These are phyloP conservation scores for Rhodotorula toruloides DNA, from an alignment of 768 basidiomycete genomes.

Conservation along the genomic window DNA sequence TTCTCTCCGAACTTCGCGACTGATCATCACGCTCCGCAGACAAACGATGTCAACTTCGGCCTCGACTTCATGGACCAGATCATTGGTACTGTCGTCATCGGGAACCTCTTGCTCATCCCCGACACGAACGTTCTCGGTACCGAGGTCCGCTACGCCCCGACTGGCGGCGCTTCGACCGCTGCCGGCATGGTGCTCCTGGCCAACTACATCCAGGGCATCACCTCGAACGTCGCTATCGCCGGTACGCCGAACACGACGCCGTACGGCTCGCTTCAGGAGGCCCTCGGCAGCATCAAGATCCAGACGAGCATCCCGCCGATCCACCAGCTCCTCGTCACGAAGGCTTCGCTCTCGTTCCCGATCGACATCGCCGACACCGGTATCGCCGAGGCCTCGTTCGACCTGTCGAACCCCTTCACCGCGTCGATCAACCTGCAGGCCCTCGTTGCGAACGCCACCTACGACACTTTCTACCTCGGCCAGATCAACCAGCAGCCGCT, in stretches of 20 bases:
- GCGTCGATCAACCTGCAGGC: slow-evolving; percentile 65
- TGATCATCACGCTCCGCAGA: slow-evolving; percentile 46
- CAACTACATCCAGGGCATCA: slow-evolving; percentile 62
- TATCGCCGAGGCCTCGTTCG: slow-evolving; percentile 57
- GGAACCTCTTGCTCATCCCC: slow-evolving; percentile 51
- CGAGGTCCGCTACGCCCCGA: slow-evolving; percentile 54
- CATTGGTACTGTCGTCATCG: slow-evolving; percentile 31
- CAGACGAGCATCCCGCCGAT: slow-evolving; percentile 62
- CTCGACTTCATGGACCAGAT: slow-evolving; percentile 56
- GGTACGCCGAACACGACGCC: slow-evolving; percentile 58
- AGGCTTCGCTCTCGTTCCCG: slow-evolving; percentile 59
- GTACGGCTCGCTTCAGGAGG: slow-evolving; percentile 59
- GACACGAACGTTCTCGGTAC: slow-evolving; percentile 52
- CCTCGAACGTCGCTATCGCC: slow-evolving; percentile 47
- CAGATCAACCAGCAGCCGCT: slow-evolving; percentile 35
- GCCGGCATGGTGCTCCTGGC: slow-evolving; percentile 58
- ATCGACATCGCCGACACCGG: slow-evolving; percentile 60
- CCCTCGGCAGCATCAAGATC: slow-evolving; percentile 59
- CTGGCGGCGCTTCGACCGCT: slow-evolving; percentile 55
- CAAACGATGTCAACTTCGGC: slow-evolving; percentile 58
- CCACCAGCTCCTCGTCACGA: slow-evolving; percentile 58
- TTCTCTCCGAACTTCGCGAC: not conserved
- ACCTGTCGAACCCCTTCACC: slow-evolving; percentile 64
- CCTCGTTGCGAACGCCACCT: slow-evolving; percentile 57
- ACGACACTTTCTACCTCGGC: slow-evolving; percentile 57